These are phyloP conservation scores for Blastobotrys raffinosifermentans DNA, from an alignment of 1,139 yeast genomes.

Conservation along the genomic window DNA sequence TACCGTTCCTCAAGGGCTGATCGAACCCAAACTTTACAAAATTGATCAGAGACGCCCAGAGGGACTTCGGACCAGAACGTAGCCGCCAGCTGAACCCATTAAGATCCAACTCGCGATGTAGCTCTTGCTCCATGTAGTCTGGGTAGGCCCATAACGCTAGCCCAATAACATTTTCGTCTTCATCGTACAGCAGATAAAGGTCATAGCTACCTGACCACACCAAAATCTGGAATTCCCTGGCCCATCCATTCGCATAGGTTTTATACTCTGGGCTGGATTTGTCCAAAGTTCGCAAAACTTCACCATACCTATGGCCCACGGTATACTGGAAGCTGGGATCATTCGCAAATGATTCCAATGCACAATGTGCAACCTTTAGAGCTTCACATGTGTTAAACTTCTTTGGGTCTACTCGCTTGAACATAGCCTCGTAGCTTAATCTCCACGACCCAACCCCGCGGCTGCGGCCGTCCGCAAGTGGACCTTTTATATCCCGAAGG, in stretches of 20 bases:
- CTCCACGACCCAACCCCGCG: no score
- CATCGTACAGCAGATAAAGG: neutral
- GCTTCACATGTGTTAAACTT: no score
- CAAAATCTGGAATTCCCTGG: neutral
- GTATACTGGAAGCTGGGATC: neutral
- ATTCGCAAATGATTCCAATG: neutral
- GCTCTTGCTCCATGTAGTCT: neutral
- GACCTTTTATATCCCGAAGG: no score
- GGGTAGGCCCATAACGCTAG: constrained; percentile 1
- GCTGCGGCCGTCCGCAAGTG: no score
- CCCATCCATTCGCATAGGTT: constrained; percentile 1
- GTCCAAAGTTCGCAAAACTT: neutral
- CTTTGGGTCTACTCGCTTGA: no score
- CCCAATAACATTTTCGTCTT: neutral
- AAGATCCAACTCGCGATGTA: no score
- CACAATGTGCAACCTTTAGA: neutral
- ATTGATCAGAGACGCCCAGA: no score
- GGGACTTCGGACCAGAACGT: no score
- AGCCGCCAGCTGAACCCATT: no score
- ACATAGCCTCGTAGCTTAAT: no score
- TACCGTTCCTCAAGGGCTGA: no score
- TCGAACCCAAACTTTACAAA: no score
- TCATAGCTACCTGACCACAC: neutral
- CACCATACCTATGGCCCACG: neutral
- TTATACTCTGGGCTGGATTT: neutral